A percentile compares a stretch with the other conserved stretches of the same genome.
Conservation (phyloP, 495 filamentous ascomycete genomes). For the Daldinia concentrica region DNA sequence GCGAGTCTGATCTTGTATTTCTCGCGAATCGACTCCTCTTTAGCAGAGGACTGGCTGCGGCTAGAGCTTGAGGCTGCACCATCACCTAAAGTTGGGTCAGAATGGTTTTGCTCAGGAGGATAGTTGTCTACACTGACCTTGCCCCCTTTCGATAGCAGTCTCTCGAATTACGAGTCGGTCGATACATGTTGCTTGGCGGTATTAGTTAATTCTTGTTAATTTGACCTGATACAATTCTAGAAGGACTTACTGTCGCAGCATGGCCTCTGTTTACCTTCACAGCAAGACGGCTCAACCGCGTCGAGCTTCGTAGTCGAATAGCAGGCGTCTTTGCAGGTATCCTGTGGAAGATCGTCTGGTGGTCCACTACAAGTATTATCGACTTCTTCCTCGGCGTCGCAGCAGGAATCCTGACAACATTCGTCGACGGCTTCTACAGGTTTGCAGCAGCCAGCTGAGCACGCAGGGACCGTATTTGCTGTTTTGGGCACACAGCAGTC, state of each 20-base stretch:
- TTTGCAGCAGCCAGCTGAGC: slow-evolving; percentile 7
- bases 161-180: slow-evolving; percentile 58
- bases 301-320: slow-evolving; percentile 18
- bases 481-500: slow-evolving; percentile 7
- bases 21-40: slow-evolving; percentile 46
- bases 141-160: slow-evolving; percentile 37
- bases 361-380: slow-evolving; percentile 2
- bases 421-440: neutral
- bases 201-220: slow-evolving; percentile 23
- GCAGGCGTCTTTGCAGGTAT: slow-evolving; percentile 31
- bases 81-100: slow-evolving; percentile 31
- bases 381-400: slow-evolving; percentile 14
- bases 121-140: slow-evolving; percentile 1
- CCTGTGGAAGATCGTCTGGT: slow-evolving; percentile 2
- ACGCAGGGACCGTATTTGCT: neutral
- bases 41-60: slow-evolving; percentile 44
- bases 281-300: slow-evolving; percentile 44
- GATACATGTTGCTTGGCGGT: slow-evolving; percentile 56
- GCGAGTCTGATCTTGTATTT: slow-evolving; percentile 54
- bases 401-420: slow-evolving; percentile 24
- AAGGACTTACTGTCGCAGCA: slow-evolving; percentile 52
- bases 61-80: slow-evolving; percentile 28
- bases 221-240: slow-evolving; percentile 22
- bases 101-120: neutral
- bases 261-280: slow-evolving; percentile 49